phyloP scores from a whole-genome alignment of 2,329 filamentous ascomycete genomes.

The Calonectria pseudoreteaudii region DNA sequence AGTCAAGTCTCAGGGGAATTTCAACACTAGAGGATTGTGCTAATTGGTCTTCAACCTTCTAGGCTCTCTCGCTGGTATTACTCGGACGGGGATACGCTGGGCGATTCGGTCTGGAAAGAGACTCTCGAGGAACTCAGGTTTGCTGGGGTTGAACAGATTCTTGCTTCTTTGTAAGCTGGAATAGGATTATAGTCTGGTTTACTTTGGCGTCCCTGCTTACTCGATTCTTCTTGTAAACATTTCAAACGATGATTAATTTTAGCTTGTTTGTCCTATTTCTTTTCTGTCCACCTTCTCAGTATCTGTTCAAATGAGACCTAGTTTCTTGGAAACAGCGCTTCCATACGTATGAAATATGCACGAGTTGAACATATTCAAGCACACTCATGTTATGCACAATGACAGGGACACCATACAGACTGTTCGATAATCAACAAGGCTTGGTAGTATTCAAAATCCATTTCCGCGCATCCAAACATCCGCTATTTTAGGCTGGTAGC shows the following conservation, averaged over 20 bases:
- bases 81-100: conserved; percentile 22
- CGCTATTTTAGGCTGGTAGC: background rate
- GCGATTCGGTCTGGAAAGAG: conserved; percentile 32
- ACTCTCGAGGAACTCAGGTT: conserved; percentile 27
- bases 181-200: background rate
- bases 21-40: rapidly evolving
- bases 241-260: background rate
- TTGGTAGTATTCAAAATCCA: background rate
- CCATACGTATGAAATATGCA: background rate
- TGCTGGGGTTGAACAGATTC: conserved; percentile 38
- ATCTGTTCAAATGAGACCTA: background rate
- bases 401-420: background rate
- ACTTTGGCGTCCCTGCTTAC: background rate
- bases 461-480: background rate
- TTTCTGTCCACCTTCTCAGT: background rate
- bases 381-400: background rate
- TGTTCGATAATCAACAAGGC: background rate
- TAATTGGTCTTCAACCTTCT: background rate
- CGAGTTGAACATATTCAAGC: background rate
- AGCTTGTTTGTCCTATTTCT: background rate
- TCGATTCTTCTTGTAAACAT: background rate
- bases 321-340: background rate
- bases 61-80: conserved; percentile 36
- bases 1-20: background rate
- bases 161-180: background rate